phyloP scores from a whole-genome alignment of 1,139 yeast genomes.

The Meyerozyma carpophila region DNA sequence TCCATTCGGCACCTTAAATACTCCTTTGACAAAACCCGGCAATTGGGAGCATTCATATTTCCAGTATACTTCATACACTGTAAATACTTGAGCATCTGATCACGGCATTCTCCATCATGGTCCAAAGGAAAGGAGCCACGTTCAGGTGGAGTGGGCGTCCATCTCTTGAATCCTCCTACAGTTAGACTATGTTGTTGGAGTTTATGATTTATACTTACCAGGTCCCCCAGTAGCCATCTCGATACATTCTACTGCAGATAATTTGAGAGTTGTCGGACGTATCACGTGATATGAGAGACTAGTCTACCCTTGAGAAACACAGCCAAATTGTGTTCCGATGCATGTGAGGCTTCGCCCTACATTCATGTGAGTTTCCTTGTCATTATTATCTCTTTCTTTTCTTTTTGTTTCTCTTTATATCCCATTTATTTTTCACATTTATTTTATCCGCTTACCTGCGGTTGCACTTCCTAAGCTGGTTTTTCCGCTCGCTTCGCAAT shows the following conservation, averaged over 20 bases:
- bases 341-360: too few relatives aligned
- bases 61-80: slow-evolving; percentile 72
- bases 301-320: background rate
- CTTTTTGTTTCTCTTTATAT: too few relatives aligned
- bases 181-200: background rate
- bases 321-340: background rate
- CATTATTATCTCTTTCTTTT: too few relatives aligned
- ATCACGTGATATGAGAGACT: background rate
- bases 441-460: background rate
- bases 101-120: slow-evolving; percentile 82
- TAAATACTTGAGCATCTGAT: slow-evolving; percentile 69
- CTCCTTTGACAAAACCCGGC: slow-evolving; percentile 75
- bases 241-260: background rate
- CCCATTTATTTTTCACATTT: too few relatives aligned
- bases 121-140: slow-evolving; percentile 95
- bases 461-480: background rate
- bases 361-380: too few relatives aligned
- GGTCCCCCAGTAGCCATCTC: slow-evolving; percentile 1
- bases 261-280: background rate
- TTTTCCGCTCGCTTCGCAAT: background rate
- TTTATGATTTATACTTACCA: background rate
- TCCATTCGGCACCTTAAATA: slow-evolving; percentile 90
- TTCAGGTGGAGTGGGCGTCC: slow-evolving; percentile 92
- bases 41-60: slow-evolving; percentile 84
- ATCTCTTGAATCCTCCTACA: slow-evolving; percentile 35